These are phyloP conservation scores for Simmondsia chinensis DNA, from an alignment of 148 eudicot genomes.

Conservation along the genomic window DNA sequence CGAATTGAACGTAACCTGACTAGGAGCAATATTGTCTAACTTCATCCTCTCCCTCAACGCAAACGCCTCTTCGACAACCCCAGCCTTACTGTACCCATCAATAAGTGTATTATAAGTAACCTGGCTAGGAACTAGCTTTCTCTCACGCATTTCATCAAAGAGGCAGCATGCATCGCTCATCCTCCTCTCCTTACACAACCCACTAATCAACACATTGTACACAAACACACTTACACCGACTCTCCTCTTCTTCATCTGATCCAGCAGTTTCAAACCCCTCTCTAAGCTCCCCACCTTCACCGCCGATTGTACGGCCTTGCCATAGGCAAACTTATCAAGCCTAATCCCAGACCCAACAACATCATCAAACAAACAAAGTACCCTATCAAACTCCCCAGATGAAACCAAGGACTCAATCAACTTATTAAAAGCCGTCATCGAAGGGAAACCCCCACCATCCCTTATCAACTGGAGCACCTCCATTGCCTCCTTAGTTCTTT, in stretches of 20 bases:
- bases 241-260: slow-evolving; percentile 28
- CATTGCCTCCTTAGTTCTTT: slow-evolving; percentile 27
- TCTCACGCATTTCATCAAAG: slow-evolving; percentile 64
- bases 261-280: slow-evolving; percentile 39
- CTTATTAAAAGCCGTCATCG: slow-evolving; percentile 33
- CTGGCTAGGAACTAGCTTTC: slow-evolving; percentile 31
- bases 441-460: slow-evolving; percentile 37
- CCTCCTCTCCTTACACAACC: slow-evolving; percentile 61
- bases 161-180: slow-evolving; percentile 42
- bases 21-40: slow-evolving; percentile 31
- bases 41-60: slow-evolving; percentile 56
- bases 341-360: slow-evolving; percentile 29
- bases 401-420: slow-evolving; percentile 41
- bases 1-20: slow-evolving; percentile 57
- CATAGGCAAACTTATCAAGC: slow-evolving; percentile 47
- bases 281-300: slow-evolving; percentile 58
- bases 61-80: slow-evolving; percentile 56
- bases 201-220: slow-evolving; percentile 76
- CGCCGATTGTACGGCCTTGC: slow-evolving; percentile 64
- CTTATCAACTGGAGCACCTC: slow-evolving; percentile 24
- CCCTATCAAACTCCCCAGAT: slow-evolving; percentile 18
- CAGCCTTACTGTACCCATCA: slow-evolving; percentile 79
- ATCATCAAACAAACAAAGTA: slow-evolving; percentile 31
- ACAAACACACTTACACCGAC: slow-evolving; percentile 45
- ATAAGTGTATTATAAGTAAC: slow-evolving; percentile 69